A percentile compares a stretch with the other conserved stretches of the same genome.
phyloP scores from a whole-genome alignment of 345 rosid genomes.

The Lumnitzera littorea region DNA sequence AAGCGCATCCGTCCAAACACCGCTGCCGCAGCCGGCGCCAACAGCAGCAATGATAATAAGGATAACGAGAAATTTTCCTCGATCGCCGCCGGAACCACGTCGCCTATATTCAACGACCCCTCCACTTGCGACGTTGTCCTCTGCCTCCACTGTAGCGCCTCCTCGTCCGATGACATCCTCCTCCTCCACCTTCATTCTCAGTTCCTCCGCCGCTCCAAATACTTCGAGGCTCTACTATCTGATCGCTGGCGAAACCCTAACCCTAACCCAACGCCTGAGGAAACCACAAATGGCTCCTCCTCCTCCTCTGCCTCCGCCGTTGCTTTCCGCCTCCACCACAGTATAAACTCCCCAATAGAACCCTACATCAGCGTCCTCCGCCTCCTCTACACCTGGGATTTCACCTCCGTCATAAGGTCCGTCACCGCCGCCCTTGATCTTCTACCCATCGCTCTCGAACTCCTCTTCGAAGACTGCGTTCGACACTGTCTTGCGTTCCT shows the following conservation, averaged over 20 bases:
- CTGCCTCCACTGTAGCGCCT: slow-evolving; percentile 12
- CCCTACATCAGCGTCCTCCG: slow-evolving; percentile 33
- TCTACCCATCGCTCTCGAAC: slow-evolving; percentile 48
- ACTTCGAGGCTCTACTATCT: slow-evolving; percentile 54
- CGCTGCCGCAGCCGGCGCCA: slow-evolving; percentile 17
- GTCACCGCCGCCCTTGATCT: slow-evolving; percentile 45
- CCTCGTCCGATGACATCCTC: slow-evolving; percentile 7
- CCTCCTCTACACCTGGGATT: slow-evolving; percentile 47
- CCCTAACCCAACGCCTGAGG: background rate
- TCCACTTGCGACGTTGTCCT: slow-evolving; percentile 24
- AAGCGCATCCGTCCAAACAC: slow-evolving; percentile 8
- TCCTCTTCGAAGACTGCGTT: slow-evolving; percentile 60
- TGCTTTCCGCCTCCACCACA: slow-evolving; percentile 14
- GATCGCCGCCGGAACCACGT: slow-evolving; percentile 2
- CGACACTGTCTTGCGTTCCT: slow-evolving; percentile 37
- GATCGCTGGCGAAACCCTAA: slow-evolving; percentile 41
- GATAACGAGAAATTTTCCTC: background rate
- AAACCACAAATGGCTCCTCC: background rate
- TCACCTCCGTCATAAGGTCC: slow-evolving; percentile 24
- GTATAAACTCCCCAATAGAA: slow-evolving; percentile 22
- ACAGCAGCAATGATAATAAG: background rate
- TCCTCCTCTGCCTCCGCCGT: slow-evolving; percentile 1
- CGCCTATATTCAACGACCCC: slow-evolving; percentile 14
- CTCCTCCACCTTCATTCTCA: slow-evolving; percentile 54
- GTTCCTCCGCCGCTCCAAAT: slow-evolving; percentile 47